phyloP scores from a whole-genome alignment of 176 grass and related monocot species.

The Bolboschoenus planiculmis region DNA sequence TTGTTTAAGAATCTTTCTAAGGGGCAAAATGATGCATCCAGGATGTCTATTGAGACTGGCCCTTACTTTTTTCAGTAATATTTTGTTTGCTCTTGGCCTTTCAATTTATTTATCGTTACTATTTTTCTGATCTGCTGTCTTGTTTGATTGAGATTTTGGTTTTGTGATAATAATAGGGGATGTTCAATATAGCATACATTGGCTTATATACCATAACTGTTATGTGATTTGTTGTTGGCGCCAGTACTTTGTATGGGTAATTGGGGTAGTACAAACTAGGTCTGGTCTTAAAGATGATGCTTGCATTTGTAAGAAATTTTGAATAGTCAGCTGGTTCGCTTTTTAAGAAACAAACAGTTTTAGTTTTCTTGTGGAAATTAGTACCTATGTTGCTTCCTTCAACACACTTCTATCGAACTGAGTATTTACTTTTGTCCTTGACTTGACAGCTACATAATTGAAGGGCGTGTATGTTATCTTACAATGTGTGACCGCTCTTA shows the following conservation, averaged over 20 bases:
- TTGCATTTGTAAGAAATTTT: not conserved
- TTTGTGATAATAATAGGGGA: not conserved
- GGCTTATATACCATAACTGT: not conserved
- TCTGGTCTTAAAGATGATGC: not conserved
- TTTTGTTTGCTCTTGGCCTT: conserved; percentile 20
- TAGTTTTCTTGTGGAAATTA: not conserved
- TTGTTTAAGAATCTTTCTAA: conserved; percentile 94
- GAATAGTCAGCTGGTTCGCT: not conserved
- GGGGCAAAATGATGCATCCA: conserved; percentile 81
- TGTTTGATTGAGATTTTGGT: not conserved
- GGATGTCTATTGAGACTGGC: conserved; percentile 97
- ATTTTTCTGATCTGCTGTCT: not conserved
- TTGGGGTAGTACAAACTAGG: not conserved
- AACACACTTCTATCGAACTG: not conserved
- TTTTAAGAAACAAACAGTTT: not conserved
- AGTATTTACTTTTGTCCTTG: conserved; percentile 25
- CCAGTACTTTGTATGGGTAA: not conserved
- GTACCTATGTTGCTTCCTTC: not conserved
- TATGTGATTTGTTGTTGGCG: not conserved
- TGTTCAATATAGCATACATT: not conserved
- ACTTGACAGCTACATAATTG: conserved; percentile 77
- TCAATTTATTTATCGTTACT: not conserved
- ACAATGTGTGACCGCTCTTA: conserved; percentile 96
- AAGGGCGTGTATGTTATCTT: conserved; percentile 83
- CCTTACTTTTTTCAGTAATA: conserved; percentile 95